These are phyloP conservation scores for Aristolochia contorta DNA, from an alignment of 164 flowering plant species.

Conservation along the genomic window DNA sequence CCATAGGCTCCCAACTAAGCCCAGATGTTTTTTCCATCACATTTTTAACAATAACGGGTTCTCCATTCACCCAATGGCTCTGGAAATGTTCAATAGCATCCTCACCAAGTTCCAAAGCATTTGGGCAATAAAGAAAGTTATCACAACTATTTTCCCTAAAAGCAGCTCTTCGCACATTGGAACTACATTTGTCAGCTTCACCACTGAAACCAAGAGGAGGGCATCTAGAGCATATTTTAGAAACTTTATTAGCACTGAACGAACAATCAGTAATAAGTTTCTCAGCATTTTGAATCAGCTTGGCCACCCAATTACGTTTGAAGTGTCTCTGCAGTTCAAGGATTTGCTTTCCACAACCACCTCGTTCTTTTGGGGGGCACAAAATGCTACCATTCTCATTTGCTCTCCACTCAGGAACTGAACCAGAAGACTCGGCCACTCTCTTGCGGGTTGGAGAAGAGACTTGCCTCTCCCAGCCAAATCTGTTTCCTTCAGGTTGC, in stretches of 20 bases:
- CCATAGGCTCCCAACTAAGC: conserved; percentile 92
- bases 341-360: conserved; percentile 57
- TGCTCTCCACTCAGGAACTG: conserved; percentile 38
- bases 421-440: conserved; percentile 1
- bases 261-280: conserved; percentile 23
- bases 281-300: conserved; percentile 42
- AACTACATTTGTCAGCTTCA: conserved; percentile 6
- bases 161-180: conserved; percentile 48
- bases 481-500: conserved; percentile 14
- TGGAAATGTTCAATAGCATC: conserved; percentile 61
- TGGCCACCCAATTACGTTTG: conserved; percentile 33
- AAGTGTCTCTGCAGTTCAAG: conserved; percentile 47
- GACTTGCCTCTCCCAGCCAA: conserved; percentile 21
- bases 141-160: conserved; percentile 38
- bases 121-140: conserved; percentile 61
- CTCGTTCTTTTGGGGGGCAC: conserved; percentile 58
- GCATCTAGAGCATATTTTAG: conserved; percentile 37
- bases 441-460: conserved; percentile 3
- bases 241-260: conserved; percentile 18
- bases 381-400: conserved; percentile 41
- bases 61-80: conserved; percentile 67
- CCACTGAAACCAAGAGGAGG: conserved; percentile 2
- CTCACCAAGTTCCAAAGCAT: conserved; percentile 27
- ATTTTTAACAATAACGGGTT: conserved; percentile 71
- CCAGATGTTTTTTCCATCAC: conserved; percentile 46